Base-by-base conservation (phyloP, 148 eudicot species). In the Rhododendron mucronatum region DNA sequence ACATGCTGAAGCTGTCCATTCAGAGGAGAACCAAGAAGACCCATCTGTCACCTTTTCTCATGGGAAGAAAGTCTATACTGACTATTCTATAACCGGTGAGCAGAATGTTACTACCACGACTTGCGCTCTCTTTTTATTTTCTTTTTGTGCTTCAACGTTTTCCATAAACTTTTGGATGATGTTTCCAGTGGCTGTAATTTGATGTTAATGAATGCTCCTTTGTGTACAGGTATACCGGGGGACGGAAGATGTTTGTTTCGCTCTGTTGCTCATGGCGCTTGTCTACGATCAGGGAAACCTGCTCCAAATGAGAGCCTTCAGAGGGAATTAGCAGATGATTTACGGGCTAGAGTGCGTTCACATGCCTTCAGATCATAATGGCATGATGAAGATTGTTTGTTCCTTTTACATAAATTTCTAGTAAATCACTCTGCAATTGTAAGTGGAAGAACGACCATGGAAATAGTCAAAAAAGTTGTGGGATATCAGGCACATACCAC, bases 221-320 rank as follows among this genome's bases (percentile, higher is more conserved):
- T 39, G 10, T 83, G 76, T 79, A 84, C 90, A 96, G 99, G 99
- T 79, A 97, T 97, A 87, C 99, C 99, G 84, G 99, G 98, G 81
- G 99, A 97, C 83, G 99, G 99, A 63, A 97, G 98, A 88, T 97
- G 99, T 87, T 91, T 97, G 90, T 97, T 97, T 88, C 98, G 99
- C 47, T 94, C 98, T 57, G 93, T 97, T 91, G 98, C 95, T 90
- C 98, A 97, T 89, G 99, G 98, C 67, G 98, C 96, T 88, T 93
- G 98, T 88, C 78, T 95, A 81, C 91, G 95, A 83, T 90, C 91
- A 9, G 99, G 98, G 48, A 92, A 92, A 86, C 91, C 94, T 74
- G 92, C 98, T 82, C 99, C 98, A 39, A 90, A 83, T 89, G 98
- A 95, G 89, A 90, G 87, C 87, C 86, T 91, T 71, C 99, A 97